A percentile compares a stretch with the other conserved stretches of the same genome.
These are phyloP conservation scores for Sonneratia caseolaris DNA, from an alignment of 345 rosid species.

Conservation along the genomic window DNA sequence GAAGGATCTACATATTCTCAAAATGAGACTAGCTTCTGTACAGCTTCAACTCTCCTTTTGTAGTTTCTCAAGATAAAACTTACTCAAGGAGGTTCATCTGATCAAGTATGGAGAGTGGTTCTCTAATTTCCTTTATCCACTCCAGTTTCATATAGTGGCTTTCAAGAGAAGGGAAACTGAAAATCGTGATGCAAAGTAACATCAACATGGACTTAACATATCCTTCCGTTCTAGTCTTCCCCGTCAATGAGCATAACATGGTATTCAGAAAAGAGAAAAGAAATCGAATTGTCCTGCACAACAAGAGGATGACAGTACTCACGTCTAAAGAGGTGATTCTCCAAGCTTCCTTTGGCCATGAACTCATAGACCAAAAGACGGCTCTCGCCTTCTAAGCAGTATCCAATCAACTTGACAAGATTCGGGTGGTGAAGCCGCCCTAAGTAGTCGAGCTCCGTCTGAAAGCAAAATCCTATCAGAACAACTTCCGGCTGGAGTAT, in stretches of 20 bases:
- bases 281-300: background rate
- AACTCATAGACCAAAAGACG: constrained; percentile 78
- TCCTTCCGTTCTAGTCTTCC: no score
- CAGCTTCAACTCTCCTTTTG: background rate
- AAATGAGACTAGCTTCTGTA: background rate
- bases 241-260: background rate
- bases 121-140: background rate
- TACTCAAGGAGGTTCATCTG: background rate
- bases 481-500: background rate
- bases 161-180: background rate
- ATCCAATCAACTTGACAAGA: constrained; percentile 77
- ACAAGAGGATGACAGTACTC: constrained; percentile 16
- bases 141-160: background rate
- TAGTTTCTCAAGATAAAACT: background rate
- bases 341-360: constrained; percentile 92
- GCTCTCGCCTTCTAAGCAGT: constrained; percentile 74
- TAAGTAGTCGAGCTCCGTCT: constrained; percentile 91
- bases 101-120: background rate
- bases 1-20: background rate
- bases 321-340: constrained; percentile 58
- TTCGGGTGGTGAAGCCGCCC: constrained; percentile 89
- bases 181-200: background rate
- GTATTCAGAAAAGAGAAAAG: background rate
- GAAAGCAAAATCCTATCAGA: constrained; percentile 28
- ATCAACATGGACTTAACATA: background rate